These are phyloP conservation scores for Ceratocystis cacaofunesta DNA, from an alignment of 2,329 filamentous ascomycete genomes.

Conservation along the genomic window DNA sequence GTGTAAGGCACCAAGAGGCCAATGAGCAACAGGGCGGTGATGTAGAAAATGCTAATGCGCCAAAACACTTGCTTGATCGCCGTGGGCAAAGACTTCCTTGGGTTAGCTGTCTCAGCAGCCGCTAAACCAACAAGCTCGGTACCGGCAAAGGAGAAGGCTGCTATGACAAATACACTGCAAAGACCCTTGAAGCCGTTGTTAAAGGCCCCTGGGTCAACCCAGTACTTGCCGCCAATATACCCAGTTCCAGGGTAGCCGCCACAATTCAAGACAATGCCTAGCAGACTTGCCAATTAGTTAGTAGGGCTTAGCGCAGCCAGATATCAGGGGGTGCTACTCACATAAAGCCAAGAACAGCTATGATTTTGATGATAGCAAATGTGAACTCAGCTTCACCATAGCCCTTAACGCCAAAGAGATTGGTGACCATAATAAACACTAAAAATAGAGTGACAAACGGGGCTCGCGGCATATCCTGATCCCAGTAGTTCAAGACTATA, in stretches of 20 bases:
- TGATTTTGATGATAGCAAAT: constrained; percentile 73
- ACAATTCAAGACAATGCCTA: constrained; percentile 73
- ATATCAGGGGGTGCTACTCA: constrained; percentile 28
- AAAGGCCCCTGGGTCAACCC: constrained; percentile 69
- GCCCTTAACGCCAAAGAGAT: constrained; percentile 73
- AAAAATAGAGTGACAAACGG: constrained; percentile 78
- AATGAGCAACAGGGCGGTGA: constrained; percentile 66
- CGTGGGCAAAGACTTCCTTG: constrained; percentile 65
- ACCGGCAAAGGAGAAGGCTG: constrained; percentile 61
- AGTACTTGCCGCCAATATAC: constrained; percentile 69
- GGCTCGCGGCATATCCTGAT: constrained; percentile 45
- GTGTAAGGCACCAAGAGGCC: constrained; percentile 68
- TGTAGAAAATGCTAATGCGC: constrained; percentile 82
- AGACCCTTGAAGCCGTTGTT: constrained; percentile 73
- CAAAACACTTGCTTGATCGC: constrained; percentile 92
- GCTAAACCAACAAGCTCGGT: constrained; percentile 65
- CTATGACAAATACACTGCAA: constrained; percentile 61
- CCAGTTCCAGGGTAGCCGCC: constrained; percentile 58
- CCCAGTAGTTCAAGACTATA: constrained; percentile 74
- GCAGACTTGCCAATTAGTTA: constrained; percentile 38
- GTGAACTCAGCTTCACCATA: constrained; percentile 85
- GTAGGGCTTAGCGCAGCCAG: not conserved
- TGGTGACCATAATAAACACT: constrained; percentile 60
- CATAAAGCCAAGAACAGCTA: constrained; percentile 80
- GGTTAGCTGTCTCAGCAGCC: constrained; percentile 65